Percentiles rank a stretch among this genome's conserved stretches.
Evolutionary conservation across 2,329 filamentous ascomycete genomes (phyloP).

Genomic region (Fusarium siculi): DNA sequence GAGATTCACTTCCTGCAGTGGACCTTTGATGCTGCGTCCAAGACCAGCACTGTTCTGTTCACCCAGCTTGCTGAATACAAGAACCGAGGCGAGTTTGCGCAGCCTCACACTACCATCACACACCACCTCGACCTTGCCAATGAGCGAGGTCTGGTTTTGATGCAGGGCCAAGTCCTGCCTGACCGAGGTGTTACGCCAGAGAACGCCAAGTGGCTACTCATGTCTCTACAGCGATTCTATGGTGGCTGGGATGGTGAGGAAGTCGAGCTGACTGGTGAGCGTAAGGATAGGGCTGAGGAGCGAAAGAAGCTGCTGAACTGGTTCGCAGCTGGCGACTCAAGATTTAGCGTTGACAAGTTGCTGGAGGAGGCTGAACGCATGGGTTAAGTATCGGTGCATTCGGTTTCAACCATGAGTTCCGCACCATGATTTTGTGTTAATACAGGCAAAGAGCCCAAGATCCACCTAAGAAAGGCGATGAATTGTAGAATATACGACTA

Average conservation of each 20-base stretch:
- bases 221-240: slow-evolving; percentile 97
- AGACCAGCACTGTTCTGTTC: slow-evolving; percentile 84
- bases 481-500: slow-evolving; percentile 27
- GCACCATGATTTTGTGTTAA: background rate
- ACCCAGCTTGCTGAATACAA: slow-evolving; percentile 96
- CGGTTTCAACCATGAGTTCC: background rate
- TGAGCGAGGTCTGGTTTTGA: slow-evolving; percentile 81
- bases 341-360: slow-evolving; percentile 85
- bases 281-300: slow-evolving; percentile 67
- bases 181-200: slow-evolving; percentile 80
- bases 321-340: slow-evolving; percentile 81
- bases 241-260: slow-evolving; percentile 67
- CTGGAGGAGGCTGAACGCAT: slow-evolving; percentile 91
- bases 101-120: slow-evolving; percentile 93
- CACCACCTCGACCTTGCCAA: slow-evolving; percentile 85
- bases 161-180: slow-evolving; percentile 84
- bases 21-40: slow-evolving; percentile 78
- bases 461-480: background rate
- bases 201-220: slow-evolving; percentile 88
- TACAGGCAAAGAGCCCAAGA: background rate
- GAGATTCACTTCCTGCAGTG: slow-evolving; percentile 98
- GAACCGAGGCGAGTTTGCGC: slow-evolving; percentile 85
- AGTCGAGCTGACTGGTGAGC: slow-evolving; percentile 49
- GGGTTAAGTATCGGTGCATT: slow-evolving; percentile 51
- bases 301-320: slow-evolving; percentile 79